These are phyloP conservation scores for Mortierella sp. DNA, from an alignment of 371 early-diverging fungal species.

Conservation along the genomic window DNA sequence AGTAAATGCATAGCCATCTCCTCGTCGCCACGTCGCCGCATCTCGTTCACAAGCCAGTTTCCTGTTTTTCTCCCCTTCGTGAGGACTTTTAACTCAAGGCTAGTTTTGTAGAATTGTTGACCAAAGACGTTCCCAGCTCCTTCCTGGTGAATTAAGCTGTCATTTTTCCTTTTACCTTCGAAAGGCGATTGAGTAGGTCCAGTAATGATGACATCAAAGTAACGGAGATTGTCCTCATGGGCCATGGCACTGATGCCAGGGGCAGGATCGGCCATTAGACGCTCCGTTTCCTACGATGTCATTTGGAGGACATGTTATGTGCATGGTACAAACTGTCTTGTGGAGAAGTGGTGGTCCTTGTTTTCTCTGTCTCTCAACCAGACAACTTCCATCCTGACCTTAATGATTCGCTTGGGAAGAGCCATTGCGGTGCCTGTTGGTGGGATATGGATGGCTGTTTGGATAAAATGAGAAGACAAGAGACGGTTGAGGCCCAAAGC, in stretches of 20 bases:
- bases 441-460: slow-evolving; percentile 1
- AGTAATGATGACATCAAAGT: slow-evolving; percentile 97
- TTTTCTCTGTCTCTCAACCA: too few species aligned
- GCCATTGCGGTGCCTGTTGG: slow-evolving; percentile 57
- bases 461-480: neutral
- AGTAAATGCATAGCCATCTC: too few species aligned
- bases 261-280: slow-evolving; percentile 92
- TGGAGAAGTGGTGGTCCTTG: too few species aligned
- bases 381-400: slow-evolving; percentile 73
- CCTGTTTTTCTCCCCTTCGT: too few species aligned
- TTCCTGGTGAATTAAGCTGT: neutral
- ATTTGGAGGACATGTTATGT: neutral
- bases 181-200: slow-evolving; percentile 98
- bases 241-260: slow-evolving; percentile 95
- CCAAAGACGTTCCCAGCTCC: too few species aligned
- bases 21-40: too few species aligned
- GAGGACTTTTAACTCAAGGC: too few species aligned
- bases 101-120: too few species aligned
- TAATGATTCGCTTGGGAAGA: slow-evolving; percentile 84
- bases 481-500: neutral
- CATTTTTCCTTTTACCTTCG: slow-evolving; percentile 79
- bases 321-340: too few species aligned
- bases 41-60: too few species aligned
- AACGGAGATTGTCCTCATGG: slow-evolving; percentile 95
- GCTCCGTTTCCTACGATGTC: slow-evolving; percentile 90